Base-by-base conservation (phyloP, 2,329 filamentous ascomycete species). In the Fusarium sacchari region DNA sequence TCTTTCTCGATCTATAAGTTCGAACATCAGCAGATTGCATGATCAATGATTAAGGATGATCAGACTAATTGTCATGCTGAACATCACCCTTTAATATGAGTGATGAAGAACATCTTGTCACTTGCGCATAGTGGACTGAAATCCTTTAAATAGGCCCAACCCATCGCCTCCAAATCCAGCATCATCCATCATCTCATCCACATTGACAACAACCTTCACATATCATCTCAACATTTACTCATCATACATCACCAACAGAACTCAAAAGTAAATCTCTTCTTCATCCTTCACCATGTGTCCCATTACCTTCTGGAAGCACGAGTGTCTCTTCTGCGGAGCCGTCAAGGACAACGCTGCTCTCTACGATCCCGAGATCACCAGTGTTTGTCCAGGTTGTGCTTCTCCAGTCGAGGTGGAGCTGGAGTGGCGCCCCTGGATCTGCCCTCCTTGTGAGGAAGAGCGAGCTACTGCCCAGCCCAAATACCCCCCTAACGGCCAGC, bases 1-100 rank as follows among this genome's bases (percentile, higher is more conserved):
- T 3, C 0, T 10, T 20, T 7, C 22, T 10, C 17, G 22, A 7
- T 34, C 30, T 0, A 24, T 5, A 11, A 6, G 20, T 34, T 20
- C 8, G 5, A 34, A 52, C 6, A 15, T 11, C n/a, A 15, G 1
- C 5, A 20, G 12, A 34, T 3, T 34, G 9, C 8, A 52, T 52
- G 6, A 24, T 34, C 30, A 34, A 20, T 6, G 14, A 3, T 50
- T 24, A 7, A 34, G 17, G 10, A 17, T 7, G 6, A 34, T 6
- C 1, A 50, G 3, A 34, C 17, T 20, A 11, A 20, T 20, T 15
- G 4, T 52, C n/a, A 26, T 15, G 9, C 30, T 52, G 9, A 52
- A 20, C n/a, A 26, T 36, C 7, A 20, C 3, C 9, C 20, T 52
- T 11, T 0, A 15, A 12, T 8, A 8, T 5, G 30, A 52, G 17